Evolutionary conservation across 495 filamentous ascomycete genomes (phyloP).

Genomic region (Xanthoparmelia taractica): DNA sequence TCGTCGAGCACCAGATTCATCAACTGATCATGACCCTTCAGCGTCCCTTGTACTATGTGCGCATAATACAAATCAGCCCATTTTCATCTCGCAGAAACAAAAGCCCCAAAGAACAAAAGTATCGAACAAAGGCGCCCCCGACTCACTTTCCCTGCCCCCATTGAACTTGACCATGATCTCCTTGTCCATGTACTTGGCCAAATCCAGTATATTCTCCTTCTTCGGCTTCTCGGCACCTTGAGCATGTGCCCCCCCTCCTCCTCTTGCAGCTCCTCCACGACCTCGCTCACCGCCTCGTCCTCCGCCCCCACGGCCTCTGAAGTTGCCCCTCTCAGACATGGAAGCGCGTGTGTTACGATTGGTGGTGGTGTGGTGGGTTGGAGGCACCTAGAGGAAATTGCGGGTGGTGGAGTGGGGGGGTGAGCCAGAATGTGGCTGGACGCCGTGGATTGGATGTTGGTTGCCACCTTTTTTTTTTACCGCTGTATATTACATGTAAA

Average conservation of each 20-base stretch:
- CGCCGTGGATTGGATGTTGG: not conserved
- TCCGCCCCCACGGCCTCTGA: constrained; percentile 49
- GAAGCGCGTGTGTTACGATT: constrained; percentile 24
- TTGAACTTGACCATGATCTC: constrained; percentile 91
- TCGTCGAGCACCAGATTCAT: constrained; percentile 98
- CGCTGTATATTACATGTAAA: no score
- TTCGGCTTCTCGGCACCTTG: constrained; percentile 70
- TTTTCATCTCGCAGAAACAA: constrained; percentile 11
- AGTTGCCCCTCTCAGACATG: constrained; percentile 65
- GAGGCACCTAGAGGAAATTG: not conserved
- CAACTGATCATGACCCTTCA: constrained; percentile 93
- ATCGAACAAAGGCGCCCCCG: not conserved
- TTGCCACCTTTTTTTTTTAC: not conserved
- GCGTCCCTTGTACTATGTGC: constrained; percentile 64
- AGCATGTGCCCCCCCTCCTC: constrained; percentile 38
- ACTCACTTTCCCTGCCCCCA: constrained; percentile 81
- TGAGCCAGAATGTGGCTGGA: not conserved
- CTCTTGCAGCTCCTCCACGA: constrained; percentile 40
- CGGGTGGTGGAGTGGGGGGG: constrained; percentile 7
- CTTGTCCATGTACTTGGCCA: constrained; percentile 95
- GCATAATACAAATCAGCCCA: not conserved
- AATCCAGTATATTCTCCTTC: constrained; percentile 96
- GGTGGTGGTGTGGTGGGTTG: not conserved
- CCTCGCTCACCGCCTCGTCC: constrained; percentile 41
- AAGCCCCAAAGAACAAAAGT: not conserved